Evolutionary conservation across 441 rosid genomes (phyloP).

Genomic region (Populus hybrid): DNA sequence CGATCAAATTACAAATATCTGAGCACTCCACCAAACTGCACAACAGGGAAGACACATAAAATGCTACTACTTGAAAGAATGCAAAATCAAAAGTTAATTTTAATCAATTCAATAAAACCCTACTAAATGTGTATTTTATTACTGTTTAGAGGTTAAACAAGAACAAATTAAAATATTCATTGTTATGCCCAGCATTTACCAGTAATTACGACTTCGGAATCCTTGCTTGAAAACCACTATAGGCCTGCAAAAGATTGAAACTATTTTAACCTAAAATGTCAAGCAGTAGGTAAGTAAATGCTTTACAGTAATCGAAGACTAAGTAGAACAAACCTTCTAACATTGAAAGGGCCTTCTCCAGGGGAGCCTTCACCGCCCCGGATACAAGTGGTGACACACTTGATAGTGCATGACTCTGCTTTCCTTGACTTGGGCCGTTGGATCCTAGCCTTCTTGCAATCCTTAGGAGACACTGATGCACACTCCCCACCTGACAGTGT

Average conservation of each 20-base stretch:
- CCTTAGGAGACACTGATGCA: slow-evolving; percentile 30
- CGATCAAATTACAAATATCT: slow-evolving; percentile 84
- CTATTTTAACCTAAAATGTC: background rate
- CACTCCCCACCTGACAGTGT: slow-evolving; percentile 46
- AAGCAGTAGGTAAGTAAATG: background rate
- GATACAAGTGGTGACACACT: slow-evolving; percentile 79
- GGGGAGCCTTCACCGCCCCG: slow-evolving; percentile 77
- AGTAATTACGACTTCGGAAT: slow-evolving; percentile 78
- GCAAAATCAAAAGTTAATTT: background rate
- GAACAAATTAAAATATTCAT: background rate
- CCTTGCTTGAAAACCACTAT: slow-evolving; percentile 87
- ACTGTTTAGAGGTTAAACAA: background rate
- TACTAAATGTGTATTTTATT: background rate
- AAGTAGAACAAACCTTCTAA: slow-evolving; percentile 45
- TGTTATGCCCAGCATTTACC: slow-evolving; percentile 31
- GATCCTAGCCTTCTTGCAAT: slow-evolving; percentile 74
- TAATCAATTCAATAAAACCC: background rate
- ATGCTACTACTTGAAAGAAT: background rate
- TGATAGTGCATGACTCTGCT: slow-evolving; percentile 81
- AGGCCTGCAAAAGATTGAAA: slow-evolving; percentile 43
- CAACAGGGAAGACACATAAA: background rate
- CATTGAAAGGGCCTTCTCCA: slow-evolving; percentile 84
- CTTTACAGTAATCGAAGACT: background rate
- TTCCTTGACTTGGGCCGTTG: slow-evolving; percentile 84
- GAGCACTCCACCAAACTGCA: slow-evolving; percentile 95